Evolutionary conservation across 1,139 yeast species (phyloP), one percentile per base, ranked within the genome.

Genomic region (Debaryomyces sp.): DNA sequence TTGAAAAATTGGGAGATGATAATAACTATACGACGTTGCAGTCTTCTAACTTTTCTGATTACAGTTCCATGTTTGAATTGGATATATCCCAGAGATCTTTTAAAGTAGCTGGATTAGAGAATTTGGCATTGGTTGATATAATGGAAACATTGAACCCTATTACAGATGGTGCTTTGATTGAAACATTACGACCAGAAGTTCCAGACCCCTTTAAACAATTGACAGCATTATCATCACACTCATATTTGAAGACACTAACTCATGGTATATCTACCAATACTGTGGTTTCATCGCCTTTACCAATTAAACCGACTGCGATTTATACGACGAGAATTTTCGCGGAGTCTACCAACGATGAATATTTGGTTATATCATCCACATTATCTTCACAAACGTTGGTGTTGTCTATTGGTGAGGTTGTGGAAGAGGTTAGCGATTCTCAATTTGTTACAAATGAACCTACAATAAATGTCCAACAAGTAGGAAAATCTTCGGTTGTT

Each of bases 331-430:
- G 78, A 54, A 58, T 77, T 5, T 60, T 67, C 2, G 58, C 66
- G 1, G 62, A 62, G 2, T 85, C 87, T 38, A 61, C 57, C 3
- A 76, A 66, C 57, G 94, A 89, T 61, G 81, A 81, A 48, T 87
- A 83, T 56, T 75, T 89, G 52, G 83, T 89, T 1, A 70, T 89
- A 7, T 77, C 95, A 0, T 88, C 89, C 48, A 64, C 80, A 1
- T 80, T 84, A 44, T 57, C 66, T 26, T 63, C 66, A n/a, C 81
- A 85, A 8, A 89, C 97, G 0, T 70, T 89, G 47, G 89, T 91
- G 0, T 68, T 94, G 21, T 80, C 89, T 1, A 84, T 89, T 46
- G 92, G 91, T 4, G 96, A 88, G 51, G 84, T 82, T 0, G 90
- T 89, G 4, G 91, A 87, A 54, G 94, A 89, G 58, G 89, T 87